Percentiles rank a stretch among this genome's conserved stretches.
Evolutionary conservation across 2,329 filamentous ascomycete genomes (phyloP).

Genomic region (Arthrobotrys sphaeroides): DNA sequence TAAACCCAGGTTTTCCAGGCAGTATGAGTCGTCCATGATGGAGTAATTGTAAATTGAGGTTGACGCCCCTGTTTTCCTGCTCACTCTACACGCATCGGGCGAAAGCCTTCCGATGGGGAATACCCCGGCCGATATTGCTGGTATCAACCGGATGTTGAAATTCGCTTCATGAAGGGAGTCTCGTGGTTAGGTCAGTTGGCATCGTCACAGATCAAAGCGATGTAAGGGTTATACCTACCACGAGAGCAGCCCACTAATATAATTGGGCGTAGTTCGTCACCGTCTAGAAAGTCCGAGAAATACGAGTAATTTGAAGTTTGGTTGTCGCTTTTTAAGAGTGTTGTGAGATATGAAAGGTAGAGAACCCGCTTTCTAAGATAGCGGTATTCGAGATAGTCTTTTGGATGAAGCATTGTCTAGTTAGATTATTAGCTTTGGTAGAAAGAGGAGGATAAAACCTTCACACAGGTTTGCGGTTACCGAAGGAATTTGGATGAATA

Average conservation of each 20-base stretch:
- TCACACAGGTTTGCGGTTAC: background rate
- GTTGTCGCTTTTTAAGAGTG: background rate
- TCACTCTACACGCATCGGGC: constrained; percentile 7
- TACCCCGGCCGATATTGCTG: constrained; percentile 9
- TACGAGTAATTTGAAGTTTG: background rate
- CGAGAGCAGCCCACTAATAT: background rate
- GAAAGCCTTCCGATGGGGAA: constrained; percentile 34
- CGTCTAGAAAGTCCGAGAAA: constrained; percentile 14
- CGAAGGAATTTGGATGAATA: constrained; percentile 26
- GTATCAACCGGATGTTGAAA: constrained; percentile 26
- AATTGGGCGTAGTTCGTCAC: constrained; percentile 33
- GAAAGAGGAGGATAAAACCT: background rate
- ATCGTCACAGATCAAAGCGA: background rate
- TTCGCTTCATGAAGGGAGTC: background rate
- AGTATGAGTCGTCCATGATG: constrained; percentile 52
- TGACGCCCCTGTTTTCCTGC: constrained; percentile 21
- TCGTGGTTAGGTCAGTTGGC: background rate
- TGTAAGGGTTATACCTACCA: background rate
- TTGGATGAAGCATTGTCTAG: constrained; percentile 3
- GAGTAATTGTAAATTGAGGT: constrained; percentile 28
- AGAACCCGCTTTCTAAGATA: constrained; percentile 30
- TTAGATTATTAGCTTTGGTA: background rate
- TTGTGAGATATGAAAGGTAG: constrained; percentile 30
- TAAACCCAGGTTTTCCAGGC: constrained; percentile 56
- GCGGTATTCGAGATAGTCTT: constrained; percentile 33